Base-by-base conservation (phyloP, 1,139 yeast species). In the Nakaseomyces glabratus region DNA sequence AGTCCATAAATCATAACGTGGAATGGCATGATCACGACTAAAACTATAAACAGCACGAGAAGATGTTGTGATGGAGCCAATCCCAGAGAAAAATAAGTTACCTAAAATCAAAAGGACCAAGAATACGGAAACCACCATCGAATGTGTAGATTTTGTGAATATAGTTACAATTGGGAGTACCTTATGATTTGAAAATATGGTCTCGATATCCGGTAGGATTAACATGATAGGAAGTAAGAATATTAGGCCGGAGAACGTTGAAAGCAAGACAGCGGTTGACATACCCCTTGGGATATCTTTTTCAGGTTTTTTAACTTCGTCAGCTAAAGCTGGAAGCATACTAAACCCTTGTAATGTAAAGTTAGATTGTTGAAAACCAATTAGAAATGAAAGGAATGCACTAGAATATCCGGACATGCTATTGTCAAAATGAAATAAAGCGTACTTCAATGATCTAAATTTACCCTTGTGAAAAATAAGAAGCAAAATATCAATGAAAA, bases 11-110 rank as follows among this genome's bases (percentile, higher is more conserved):
- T 69, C 63, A 40, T 77, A 72, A 46, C 68, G 75, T 0, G 95
- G 95, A 32, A 85, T 61, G 0, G 93, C 95, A 31, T 82, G 86
- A 55, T 85, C 96, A 58, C 96, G 73, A 35, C 94, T 84, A 60
- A 85, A 77, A 10, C 93, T 85, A 62, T 76, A 85, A 1, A 88
- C 81, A 22, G 84, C 76, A 63, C 95, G 73, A 5, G 94, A 82
- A 1, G 93, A 88, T 0, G 95, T 82, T 0, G 93, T 82, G 21
- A 82, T 66, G 17, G 90, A 68, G 23, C 93, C 93, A 39, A 81
- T 76, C 4, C 86, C 78, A 28, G 86, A 90, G 54, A 82, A 80
- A 14, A 80, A 49, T 28, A 82, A 72, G 16, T 90, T 80, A 0
- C 88, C 86, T 26, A 79, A 62, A 40, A 82, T 68, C 49, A 82